These are phyloP conservation scores for Monilinia laxa DNA, from an alignment of 2,329 filamentous ascomycete genomes.

Conservation along the genomic window DNA sequence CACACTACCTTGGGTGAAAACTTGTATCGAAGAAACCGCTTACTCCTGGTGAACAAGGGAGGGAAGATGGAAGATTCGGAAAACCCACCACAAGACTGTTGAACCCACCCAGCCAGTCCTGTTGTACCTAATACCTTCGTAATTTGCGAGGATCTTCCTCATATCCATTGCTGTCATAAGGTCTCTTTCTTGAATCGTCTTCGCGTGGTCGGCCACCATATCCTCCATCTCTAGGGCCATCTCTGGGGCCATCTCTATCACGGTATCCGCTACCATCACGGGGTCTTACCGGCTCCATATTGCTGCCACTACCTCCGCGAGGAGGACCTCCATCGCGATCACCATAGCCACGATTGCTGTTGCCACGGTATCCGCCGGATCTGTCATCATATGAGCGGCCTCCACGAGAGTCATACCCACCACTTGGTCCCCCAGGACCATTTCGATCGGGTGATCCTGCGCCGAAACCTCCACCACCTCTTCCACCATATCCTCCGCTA, in stretches of 20 bases:
- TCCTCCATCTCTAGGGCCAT: conserved; percentile 47
- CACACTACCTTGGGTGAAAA: conserved; percentile 40
- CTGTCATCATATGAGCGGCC: conserved; percentile 63
- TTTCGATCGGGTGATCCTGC: conserved; percentile 41
- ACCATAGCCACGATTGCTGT: conserved; percentile 43
- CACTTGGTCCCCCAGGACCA: conserved; percentile 39
- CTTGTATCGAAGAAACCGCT: conserved; percentile 39
- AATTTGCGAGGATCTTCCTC: conserved; percentile 75
- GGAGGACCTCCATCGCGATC: conserved; percentile 42
- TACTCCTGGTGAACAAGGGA: conserved; percentile 43
- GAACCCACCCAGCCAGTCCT: conserved; percentile 35
- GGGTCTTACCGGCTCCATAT: conserved; percentile 78
- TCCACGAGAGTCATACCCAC: conserved; percentile 55
- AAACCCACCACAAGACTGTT: conserved; percentile 49
- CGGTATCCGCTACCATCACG: conserved; percentile 55
- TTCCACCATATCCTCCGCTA: conserved; percentile 31
- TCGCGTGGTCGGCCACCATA: conserved; percentile 55
- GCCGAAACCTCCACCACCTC: conserved; percentile 36
- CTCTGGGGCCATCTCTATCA: conserved; percentile 58
- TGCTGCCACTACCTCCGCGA: conserved; percentile 58
- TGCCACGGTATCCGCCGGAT: conserved; percentile 47
- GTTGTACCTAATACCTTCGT: conserved; percentile 58
- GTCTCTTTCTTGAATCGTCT: conserved; percentile 53
- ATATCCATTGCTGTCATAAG: conserved; percentile 63
- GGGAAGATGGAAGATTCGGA: conserved; percentile 44